A percentile compares a stretch with the other conserved stretches of the same genome.
Conservation (phyloP, 495 filamentous ascomycete genomes). For the Durotheca rogersii region DNA sequence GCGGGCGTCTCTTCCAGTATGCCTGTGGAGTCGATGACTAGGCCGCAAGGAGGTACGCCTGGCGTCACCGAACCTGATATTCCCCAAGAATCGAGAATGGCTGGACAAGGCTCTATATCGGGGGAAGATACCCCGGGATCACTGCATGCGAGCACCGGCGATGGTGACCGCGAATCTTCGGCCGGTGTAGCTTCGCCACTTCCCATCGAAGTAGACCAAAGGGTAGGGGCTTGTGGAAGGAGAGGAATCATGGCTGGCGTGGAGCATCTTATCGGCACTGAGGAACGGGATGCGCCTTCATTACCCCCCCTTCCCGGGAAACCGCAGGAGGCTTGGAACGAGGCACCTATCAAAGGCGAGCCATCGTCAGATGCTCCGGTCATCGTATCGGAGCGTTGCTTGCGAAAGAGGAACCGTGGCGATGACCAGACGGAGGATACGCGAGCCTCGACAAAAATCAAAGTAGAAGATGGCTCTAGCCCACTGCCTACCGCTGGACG, state of each 20-base stretch:
- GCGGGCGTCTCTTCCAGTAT: constrained; percentile 20
- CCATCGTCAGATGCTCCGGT: constrained; percentile 47
- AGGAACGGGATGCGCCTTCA: constrained; percentile 8
- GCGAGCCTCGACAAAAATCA: constrained; percentile 32
- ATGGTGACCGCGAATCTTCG: neutral
- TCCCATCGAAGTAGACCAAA: neutral
- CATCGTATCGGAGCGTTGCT: constrained; percentile 44
- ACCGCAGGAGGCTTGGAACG: neutral
- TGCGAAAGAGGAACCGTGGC: constrained; percentile 44
- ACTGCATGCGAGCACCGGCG: neutral
- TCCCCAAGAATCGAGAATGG: neutral
- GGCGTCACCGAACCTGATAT: neutral
- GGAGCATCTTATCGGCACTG: neutral
- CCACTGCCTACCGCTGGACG: constrained; percentile 38
- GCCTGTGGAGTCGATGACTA: neutral
- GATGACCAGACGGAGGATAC: constrained; percentile 12
- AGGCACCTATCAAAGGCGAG: constrained; percentile 41
- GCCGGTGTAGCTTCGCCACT: neutral
- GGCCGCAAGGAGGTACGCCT: neutral
- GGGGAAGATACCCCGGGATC: neutral
- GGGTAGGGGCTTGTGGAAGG: neutral
- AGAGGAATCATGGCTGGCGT: neutral
- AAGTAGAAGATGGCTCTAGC: constrained; percentile 39
- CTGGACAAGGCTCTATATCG: neutral
- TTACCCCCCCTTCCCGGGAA: constrained; percentile 35